A percentile compares a stretch with the other conserved stretches of the same genome.
Conservation (phyloP, 2,329 filamentous ascomycete species). For the Periconia sp. region DNA sequence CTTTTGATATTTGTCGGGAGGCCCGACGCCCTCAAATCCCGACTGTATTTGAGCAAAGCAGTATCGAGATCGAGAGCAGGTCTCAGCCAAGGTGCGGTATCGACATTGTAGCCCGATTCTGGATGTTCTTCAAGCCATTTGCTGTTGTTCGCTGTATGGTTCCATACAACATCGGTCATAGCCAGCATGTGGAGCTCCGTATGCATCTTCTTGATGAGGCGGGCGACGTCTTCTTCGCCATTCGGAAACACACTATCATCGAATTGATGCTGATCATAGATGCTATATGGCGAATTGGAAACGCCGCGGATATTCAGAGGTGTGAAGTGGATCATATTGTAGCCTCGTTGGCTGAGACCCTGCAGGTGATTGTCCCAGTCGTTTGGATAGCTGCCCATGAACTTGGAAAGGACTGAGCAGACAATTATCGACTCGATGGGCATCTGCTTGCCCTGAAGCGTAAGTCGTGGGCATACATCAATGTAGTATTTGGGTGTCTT, state of each 20-base stretch:
- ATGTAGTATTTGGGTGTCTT: constrained; percentile 86
- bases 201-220: constrained; percentile 82
- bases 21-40: constrained; percentile 68
- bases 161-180: constrained; percentile 95
- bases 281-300: constrained; percentile 96
- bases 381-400: constrained; percentile 89
- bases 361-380: constrained; percentile 90
- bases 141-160: constrained; percentile 96
- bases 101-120: constrained; percentile 92
- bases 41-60: constrained; percentile 70
- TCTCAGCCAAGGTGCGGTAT: constrained; percentile 78
- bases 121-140: constrained; percentile 94
- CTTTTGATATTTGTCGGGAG: constrained; percentile 76
- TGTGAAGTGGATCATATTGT: constrained; percentile 99
- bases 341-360: constrained; percentile 88
- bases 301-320: constrained; percentile 85
- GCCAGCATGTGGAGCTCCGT: constrained; percentile 82
- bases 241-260: constrained; percentile 81
- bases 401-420: constrained; percentile 95
- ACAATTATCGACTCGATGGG: constrained; percentile 87
- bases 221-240: constrained; percentile 80
- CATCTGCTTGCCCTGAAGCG: constrained; percentile 73
- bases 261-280: constrained; percentile 90
- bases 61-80: constrained; percentile 77
- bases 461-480: constrained; percentile 84